Percentiles rank a stretch among this genome's conserved stretches.
These are phyloP conservation scores for Cryphonectria radicalis DNA, from an alignment of 2,329 filamentous ascomycete genomes.

Conservation along the genomic window DNA sequence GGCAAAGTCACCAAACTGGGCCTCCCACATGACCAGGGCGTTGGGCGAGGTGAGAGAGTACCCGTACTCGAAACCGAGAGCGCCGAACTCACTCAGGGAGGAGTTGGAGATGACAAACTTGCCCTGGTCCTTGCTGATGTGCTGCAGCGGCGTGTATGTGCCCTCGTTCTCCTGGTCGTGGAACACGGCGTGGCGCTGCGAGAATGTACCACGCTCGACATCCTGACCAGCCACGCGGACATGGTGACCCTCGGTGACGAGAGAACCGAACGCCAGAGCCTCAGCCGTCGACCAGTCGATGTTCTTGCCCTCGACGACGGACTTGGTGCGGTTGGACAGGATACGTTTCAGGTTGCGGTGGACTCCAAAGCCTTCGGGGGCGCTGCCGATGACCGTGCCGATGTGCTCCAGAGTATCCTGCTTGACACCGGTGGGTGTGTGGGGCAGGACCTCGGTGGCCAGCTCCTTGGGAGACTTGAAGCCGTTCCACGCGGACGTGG, in stretches of 20 bases:
- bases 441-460: slow-evolving; percentile 89
- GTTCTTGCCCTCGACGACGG: slow-evolving; percentile 85
- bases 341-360: slow-evolving; percentile 99
- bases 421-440: slow-evolving; percentile 84
- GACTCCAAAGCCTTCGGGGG: slow-evolving; percentile 83
- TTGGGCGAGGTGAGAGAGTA: slow-evolving; percentile 97
- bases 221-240: slow-evolving; percentile 98
- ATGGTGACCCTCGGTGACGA: slow-evolving; percentile 92
- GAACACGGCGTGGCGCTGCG: slow-evolving; percentile 94
- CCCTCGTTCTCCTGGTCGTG: slow-evolving; percentile 95
- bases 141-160: slow-evolving; percentile 90
- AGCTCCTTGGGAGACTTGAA: slow-evolving; percentile 99
- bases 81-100: slow-evolving; percentile 71
- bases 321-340: slow-evolving; percentile 85
- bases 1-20: slow-evolving; percentile 98
- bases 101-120: slow-evolving; percentile 98
- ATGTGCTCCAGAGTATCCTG: slow-evolving; percentile 77
- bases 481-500: slow-evolving; percentile 97
- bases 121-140: slow-evolving; percentile 88
- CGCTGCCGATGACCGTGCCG: slow-evolving; percentile 75
- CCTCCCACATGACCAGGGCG: slow-evolving; percentile 98
- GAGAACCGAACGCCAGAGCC: slow-evolving; percentile 89
- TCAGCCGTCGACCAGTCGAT: slow-evolving; percentile 99
- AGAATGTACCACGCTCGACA: slow-evolving; percentile 99
- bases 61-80: slow-evolving; percentile 96